Conservation (phyloP, 177 flowering plant genomes). For the Vitis hybrid region DNA sequence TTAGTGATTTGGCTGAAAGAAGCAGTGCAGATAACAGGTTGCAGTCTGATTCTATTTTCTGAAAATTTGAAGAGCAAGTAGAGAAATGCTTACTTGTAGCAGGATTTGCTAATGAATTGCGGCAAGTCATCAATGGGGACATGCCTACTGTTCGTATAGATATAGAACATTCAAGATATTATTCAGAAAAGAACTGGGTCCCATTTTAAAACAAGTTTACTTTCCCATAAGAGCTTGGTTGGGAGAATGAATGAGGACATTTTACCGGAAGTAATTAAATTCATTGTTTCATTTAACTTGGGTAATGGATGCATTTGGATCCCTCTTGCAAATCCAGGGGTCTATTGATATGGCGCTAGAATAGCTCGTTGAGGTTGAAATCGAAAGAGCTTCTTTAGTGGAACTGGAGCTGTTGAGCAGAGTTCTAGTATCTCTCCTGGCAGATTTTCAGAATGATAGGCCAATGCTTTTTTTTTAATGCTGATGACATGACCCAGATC, state of each 20-base stretch:
- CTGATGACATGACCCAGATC: too few species aligned
- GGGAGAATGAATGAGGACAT: constrained; percentile 65
- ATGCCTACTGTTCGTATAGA: constrained; percentile 23
- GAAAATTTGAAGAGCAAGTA: constrained; percentile 75
- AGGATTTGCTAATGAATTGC: constrained; percentile 58
- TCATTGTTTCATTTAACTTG: constrained; percentile 63
- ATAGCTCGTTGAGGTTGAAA: constrained; percentile 74
- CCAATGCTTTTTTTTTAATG: too few species aligned
- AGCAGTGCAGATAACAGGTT: constrained; percentile 21
- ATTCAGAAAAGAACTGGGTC: constrained; percentile 54
- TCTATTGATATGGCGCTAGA: constrained; percentile 81
- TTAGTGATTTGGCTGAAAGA: constrained; percentile 26
- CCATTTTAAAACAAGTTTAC: constrained; percentile 55
- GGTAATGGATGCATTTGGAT: constrained; percentile 93
- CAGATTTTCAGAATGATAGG: too few species aligned
- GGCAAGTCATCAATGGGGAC: constrained; percentile 32
- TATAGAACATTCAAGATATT: constrained; percentile 13
- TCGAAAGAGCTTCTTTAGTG: constrained; percentile 66
- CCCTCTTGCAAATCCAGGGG: constrained; percentile 79
- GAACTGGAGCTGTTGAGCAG: constrained; percentile 53
- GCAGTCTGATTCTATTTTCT: constrained; percentile 40
- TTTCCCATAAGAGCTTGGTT: constrained; percentile 60
- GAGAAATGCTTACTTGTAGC: constrained; percentile 78
- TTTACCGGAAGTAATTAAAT: constrained; percentile 63
- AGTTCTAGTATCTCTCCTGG: too few species aligned